Conservation (phyloP, 2,329 filamentous ascomycete genomes). For the Penicillium digitatum region DNA sequence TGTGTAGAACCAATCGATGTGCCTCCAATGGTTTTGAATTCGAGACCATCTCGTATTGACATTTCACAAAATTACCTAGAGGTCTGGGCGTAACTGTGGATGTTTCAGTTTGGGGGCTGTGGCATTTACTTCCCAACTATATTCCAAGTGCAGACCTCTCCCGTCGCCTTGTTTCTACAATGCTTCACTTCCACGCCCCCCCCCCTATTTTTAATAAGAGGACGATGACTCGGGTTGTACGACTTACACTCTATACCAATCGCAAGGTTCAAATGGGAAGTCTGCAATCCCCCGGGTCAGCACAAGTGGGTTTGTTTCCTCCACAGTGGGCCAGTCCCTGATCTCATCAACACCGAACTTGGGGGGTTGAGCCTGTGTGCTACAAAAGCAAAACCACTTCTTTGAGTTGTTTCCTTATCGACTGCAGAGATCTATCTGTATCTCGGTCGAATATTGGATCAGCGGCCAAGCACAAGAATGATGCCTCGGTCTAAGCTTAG, state of each 20-base stretch:
- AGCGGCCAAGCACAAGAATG: neutral
- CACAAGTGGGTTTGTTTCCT: neutral
- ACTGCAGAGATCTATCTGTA: neutral
- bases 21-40: neutral
- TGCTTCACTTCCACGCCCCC: neutral
- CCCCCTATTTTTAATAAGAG: neutral
- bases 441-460: neutral
- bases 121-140: neutral
- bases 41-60: neutral
- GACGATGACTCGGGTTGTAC: neutral
- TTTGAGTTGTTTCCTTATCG: neutral
- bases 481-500: conserved; percentile 4
- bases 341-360: neutral
- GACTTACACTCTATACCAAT: neutral
- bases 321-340: neutral
- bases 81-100: neutral
- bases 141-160: neutral
- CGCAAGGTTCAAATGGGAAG: neutral
- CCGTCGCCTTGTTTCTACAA: neutral
- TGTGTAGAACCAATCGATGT: neutral
- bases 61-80: neutral
- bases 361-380: neutral
- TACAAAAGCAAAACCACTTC: neutral
- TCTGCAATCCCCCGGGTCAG: conserved; percentile 2
- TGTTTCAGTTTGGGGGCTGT: neutral